Percentiles rank a stretch among this genome's conserved stretches.
Conservation (phyloP, 176 grass and related monocot species). For the Bolboschoenus planiculmis region DNA sequence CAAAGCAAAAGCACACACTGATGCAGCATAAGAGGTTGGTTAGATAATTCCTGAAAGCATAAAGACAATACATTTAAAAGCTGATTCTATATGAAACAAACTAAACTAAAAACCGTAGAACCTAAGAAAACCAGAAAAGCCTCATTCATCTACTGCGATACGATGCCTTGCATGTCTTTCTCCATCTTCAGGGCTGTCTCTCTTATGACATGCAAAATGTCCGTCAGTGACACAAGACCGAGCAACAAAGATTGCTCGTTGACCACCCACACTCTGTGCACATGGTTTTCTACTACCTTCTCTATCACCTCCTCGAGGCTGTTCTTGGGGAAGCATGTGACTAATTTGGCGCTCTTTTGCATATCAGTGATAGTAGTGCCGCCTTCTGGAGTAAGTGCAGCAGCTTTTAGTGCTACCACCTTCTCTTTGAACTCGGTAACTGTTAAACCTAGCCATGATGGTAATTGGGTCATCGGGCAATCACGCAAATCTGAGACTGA, state of each 20-base stretch:
- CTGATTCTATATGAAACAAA: background rate
- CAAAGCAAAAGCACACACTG: too few relatives aligned
- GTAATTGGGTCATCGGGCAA: constrained; percentile 47
- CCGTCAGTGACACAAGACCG: constrained; percentile 58
- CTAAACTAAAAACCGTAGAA: background rate
- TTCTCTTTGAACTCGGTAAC: constrained; percentile 70
- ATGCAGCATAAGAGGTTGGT: background rate
- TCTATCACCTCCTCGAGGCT: constrained; percentile 51
- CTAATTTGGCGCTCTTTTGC: constrained; percentile 9
- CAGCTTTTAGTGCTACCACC: constrained; percentile 19
- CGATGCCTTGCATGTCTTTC: constrained; percentile 25
- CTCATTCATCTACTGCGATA: background rate
- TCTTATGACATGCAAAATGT: constrained; percentile 45
- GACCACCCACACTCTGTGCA: constrained; percentile 75
- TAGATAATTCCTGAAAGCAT: background rate
- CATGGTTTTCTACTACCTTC: constrained; percentile 35
- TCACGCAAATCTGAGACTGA: constrained; percentile 62
- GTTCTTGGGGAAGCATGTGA: constrained; percentile 46
- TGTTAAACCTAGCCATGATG: constrained; percentile 37
- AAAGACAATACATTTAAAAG: background rate
- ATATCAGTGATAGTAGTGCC: background rate
- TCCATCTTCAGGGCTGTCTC: constrained; percentile 51
- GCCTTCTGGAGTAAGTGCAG: background rate
- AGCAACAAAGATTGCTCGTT: constrained; percentile 26
- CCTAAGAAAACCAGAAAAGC: background rate